Percentiles rank a stretch among this genome's conserved stretches.
Evolutionary conservation across 2,329 filamentous ascomycete species (phyloP).

Genomic region (Talaromyces sp.): DNA sequence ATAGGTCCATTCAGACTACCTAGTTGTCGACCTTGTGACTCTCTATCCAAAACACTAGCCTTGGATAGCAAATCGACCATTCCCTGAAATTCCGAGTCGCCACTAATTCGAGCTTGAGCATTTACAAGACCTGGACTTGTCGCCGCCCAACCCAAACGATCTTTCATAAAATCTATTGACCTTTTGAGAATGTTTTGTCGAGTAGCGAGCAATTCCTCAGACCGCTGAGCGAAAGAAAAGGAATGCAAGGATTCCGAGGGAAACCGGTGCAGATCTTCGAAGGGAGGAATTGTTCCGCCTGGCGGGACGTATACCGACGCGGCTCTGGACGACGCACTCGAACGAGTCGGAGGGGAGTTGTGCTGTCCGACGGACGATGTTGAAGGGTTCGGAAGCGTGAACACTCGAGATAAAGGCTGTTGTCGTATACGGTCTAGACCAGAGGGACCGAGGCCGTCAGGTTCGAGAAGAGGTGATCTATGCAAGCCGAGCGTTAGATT

Average conservation of each 20-base stretch:
- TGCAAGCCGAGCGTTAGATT: constrained; percentile 15
- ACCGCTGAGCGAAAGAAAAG: constrained; percentile 95
- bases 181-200: constrained; percentile 90
- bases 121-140: constrained; percentile 72
- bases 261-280: constrained; percentile 88
- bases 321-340: constrained; percentile 55
- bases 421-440: constrained; percentile 93
- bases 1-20: constrained; percentile 59
- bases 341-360: constrained; percentile 67
- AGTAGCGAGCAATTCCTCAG: constrained; percentile 84
- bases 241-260: constrained; percentile 95
- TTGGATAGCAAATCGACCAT: constrained; percentile 85
- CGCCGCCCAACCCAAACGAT: constrained; percentile 77
- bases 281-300: constrained; percentile 65
- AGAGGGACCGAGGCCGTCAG: constrained; percentile 78
- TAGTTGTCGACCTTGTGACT: constrained; percentile 44
- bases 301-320: constrained; percentile 54
- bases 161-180: constrained; percentile 94
- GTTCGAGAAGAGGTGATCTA: constrained; percentile 80
- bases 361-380: constrained; percentile 59
- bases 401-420: constrained; percentile 63
- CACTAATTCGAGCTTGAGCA: constrained; percentile 75
- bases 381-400: constrained; percentile 62
- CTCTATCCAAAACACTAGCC: constrained; percentile 71
- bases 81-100: constrained; percentile 80